A percentile compares a stretch with the other conserved stretches of the same genome.
Conservation (phyloP, 108 stramenopile genomes). For the Cylindrotheca fusiformis region DNA sequence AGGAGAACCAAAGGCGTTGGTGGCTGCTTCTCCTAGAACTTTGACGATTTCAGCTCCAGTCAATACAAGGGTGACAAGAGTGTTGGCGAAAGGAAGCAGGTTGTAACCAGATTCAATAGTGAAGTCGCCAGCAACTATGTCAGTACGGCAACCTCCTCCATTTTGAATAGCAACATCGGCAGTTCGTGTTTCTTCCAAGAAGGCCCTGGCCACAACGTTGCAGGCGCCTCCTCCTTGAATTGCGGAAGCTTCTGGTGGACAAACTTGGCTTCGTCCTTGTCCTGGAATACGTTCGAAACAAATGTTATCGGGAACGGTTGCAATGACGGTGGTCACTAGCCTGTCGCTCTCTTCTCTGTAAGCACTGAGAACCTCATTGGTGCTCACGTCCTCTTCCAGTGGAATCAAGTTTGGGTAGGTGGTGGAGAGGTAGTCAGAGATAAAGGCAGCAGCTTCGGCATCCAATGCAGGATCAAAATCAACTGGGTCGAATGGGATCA, state of each 20-base stretch:
- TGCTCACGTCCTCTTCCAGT: too few relatives aligned
- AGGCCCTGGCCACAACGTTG: slow-evolving; percentile 41
- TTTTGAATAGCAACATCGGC: slow-evolving; percentile 58
- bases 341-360: background rate
- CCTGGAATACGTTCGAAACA: too few relatives aligned
- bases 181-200: slow-evolving; percentile 24
- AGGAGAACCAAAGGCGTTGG: background rate
- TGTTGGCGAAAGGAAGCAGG: slow-evolving; percentile 52
- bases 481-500: slow-evolving; percentile 25
- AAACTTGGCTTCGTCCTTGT: slow-evolving; percentile 5
- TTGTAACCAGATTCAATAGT: slow-evolving; percentile 31
- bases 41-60: slow-evolving; percentile 36
- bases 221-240: slow-evolving; percentile 43
- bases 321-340: background rate
- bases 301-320: too few relatives aligned
- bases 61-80: slow-evolving; percentile 42
- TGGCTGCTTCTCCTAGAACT: slow-evolving; percentile 45
- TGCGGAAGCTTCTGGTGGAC: slow-evolving; percentile 10
- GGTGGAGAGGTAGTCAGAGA: too few relatives aligned
- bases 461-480: too few relatives aligned
- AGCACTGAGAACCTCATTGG: background rate
- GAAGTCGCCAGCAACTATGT: slow-evolving; percentile 34
- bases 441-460: too few relatives aligned
- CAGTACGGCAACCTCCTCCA: slow-evolving; percentile 40
- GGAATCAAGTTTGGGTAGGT: too few relatives aligned